Evolutionary conservation across 176 grass and related monocot species (phyloP), one percentile per base, ranked within the genome.

Genomic region (Tillandsia leiboldiana): DNA sequence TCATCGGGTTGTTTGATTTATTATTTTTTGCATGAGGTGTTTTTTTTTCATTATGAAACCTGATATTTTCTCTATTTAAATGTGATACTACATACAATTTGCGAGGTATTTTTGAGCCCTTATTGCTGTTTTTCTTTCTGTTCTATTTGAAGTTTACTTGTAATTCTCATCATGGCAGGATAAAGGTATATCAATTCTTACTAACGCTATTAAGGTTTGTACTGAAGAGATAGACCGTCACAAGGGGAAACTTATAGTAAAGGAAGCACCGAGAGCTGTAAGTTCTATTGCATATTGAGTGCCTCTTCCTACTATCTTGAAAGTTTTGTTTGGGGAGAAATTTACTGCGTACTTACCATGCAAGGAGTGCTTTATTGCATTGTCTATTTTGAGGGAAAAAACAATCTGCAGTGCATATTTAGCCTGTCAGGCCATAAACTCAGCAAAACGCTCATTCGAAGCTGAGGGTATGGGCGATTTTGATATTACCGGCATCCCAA

Each of bases 201-300:
- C 75, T 72, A 80, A 81, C 80, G 88, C 92, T 63, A 80, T 96
- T 73, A 96, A 91, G 52, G 85, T 78, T 15, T 96, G 88, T 61
- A 88, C 77, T 54, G 64, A 81, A 78, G 88, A 73, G 69, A 96
- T 91, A 59, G 92, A 96, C 27, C 73, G 72, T 17, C 70, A 89
- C 79, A 96, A 91, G 69, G 91, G 91, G 13, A 96, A 96, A 67
- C 75, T 91, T 51, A 14, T 79, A 48, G 80, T 96, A 53, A 91
- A 96, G 83, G 92, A 96, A 83, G 72, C 72, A 63, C 85, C 92
- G n/a, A 91, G 92, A 89, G 92, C 92, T 82, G 88, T 96, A 88
- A 91, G 88, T 82, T 86, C 11, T 77, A 69, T 74, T 73, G 22
- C 28, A 47, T 72, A 26, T 73, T 61, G 11, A 49, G 26, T 48